A percentile compares a stretch with the other conserved stretches of the same genome.
Evolutionary conservation across 768 basidiomycete genomes (phyloP).

Genomic region (Pleurotus giganteus): DNA sequence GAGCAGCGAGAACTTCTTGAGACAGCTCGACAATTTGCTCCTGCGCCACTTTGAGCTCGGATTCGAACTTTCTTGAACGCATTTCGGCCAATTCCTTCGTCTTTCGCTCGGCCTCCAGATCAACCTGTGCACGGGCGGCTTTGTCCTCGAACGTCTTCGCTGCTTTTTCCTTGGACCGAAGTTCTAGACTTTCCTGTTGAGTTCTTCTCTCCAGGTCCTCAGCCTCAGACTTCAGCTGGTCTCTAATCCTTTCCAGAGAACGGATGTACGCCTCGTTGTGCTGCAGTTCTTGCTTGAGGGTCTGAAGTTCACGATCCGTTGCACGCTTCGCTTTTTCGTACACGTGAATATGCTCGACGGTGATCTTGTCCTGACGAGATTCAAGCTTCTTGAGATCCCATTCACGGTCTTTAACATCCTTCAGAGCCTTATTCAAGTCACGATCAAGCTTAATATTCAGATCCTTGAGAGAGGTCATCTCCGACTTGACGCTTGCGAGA

Average conservation of each 20-base stretch:
- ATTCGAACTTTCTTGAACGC: conserved; percentile 56
- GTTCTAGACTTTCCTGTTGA: conserved; percentile 63
- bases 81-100: conserved; percentile 66
- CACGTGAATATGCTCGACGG: conserved; percentile 96
- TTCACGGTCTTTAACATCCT: conserved; percentile 77
- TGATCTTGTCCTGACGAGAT: conserved; percentile 93
- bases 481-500: conserved; percentile 60
- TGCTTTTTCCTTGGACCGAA: conserved; percentile 70
- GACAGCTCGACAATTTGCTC: conserved; percentile 56
- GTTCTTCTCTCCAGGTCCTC: conserved; percentile 80
- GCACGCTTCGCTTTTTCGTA: conserved; percentile 94
- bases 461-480: conserved; percentile 67
- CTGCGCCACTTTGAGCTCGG: conserved; percentile 54
- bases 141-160: conserved; percentile 60
- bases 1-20: conserved; percentile 49
- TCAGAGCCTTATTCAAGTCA: conserved; percentile 78
- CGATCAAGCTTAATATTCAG: conserved; percentile 69
- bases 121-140: conserved; percentile 50
- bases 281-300: conserved; percentile 76
- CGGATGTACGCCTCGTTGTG: conserved; percentile 74
- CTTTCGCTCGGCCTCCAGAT: conserved; percentile 66
- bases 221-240: conserved; percentile 69
- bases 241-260: conserved; percentile 82
- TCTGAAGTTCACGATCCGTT: conserved; percentile 86
- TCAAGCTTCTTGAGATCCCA: conserved; percentile 86